Percentiles rank a stretch among this genome's conserved stretches.
phyloP scores from a whole-genome alignment of 2,329 filamentous ascomycete genomes.

The Didymella pomorum region DNA sequence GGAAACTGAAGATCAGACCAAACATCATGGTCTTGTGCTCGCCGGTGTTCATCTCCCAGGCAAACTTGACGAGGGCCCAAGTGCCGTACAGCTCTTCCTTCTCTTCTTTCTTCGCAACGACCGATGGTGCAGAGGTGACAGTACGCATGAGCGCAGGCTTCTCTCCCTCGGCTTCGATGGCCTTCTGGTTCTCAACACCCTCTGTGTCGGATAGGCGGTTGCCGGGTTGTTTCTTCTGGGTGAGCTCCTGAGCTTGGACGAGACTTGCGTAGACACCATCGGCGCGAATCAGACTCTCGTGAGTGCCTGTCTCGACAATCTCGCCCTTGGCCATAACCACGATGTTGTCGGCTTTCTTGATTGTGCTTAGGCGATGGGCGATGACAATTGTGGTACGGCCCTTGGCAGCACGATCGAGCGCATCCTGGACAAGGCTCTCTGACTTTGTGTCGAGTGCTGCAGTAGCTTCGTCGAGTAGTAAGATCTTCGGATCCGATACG shows the following conservation, averaged over 20 bases:
- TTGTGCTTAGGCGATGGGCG: conserved; percentile 92
- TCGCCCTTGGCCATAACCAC: conserved; percentile 86
- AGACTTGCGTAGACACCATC: conserved; percentile 81
- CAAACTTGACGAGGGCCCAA: conserved; percentile 55
- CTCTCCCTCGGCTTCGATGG: conserved; percentile 34
- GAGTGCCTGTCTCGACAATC: conserved; percentile 93
- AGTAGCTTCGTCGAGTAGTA: conserved; percentile 94
- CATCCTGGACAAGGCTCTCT: conserved; percentile 92
- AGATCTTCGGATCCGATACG: conserved; percentile 88
- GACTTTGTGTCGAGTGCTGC: conserved; percentile 93
- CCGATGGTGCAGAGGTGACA: conserved; percentile 61
- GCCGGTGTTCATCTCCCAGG: conserved; percentile 43
- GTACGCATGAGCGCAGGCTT: conserved; percentile 42
- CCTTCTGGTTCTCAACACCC: conserved; percentile 26
- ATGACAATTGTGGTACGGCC: conserved; percentile 96
- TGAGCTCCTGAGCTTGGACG: conserved; percentile 80
- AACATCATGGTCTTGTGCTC: conserved; percentile 51
- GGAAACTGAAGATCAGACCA: conserved; percentile 52
- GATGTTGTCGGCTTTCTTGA: conserved; percentile 93
- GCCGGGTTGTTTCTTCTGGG: conserved; percentile 33
- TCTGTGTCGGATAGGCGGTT: conserved; percentile 33
- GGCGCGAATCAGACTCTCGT: conserved; percentile 76
- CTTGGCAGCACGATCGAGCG: conserved; percentile 82
- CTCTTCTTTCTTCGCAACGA: conserved; percentile 62
- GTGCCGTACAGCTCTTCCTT: conserved; percentile 40